Conservation (phyloP, 805 yeast genomes). For the Zygotorulaspora chibaensis region DNA sequence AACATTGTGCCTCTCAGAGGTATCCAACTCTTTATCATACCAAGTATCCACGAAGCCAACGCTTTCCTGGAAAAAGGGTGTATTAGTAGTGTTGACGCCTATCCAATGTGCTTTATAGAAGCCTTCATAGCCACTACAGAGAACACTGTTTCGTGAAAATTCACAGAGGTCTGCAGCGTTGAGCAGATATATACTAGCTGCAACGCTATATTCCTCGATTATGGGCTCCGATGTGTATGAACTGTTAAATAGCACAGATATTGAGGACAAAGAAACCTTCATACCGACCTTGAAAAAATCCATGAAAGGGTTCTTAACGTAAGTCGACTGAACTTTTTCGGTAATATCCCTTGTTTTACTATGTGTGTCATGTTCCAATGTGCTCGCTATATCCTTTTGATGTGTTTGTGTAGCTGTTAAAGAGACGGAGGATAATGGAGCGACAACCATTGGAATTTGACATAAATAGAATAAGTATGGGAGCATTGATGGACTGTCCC, state of each 20-base stretch:
- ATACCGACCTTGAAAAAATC: conserved; percentile 29
- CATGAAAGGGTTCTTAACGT: conserved; percentile 31
- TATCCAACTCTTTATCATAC: conserved; percentile 30
- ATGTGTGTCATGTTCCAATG: conserved; percentile 2
- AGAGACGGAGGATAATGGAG: conserved; percentile 33
- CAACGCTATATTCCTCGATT: conserved; percentile 35
- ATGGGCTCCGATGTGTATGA: conserved; percentile 34
- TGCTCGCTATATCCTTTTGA: conserved; percentile 4
- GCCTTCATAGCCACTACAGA: conserved; percentile 31
- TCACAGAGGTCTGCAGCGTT: conserved; percentile 35
- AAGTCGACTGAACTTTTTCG: conserved; percentile 16
- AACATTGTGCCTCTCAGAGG: conserved; percentile 32
- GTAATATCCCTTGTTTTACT: conserved; percentile 25
- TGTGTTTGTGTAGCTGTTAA: conserved; percentile 3
- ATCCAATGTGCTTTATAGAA: conserved; percentile 34
- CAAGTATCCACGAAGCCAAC: conserved; percentile 27
- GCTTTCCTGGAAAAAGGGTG: conserved; percentile 15
- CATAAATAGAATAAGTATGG: conserved; percentile 28
- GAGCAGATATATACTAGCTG: conserved; percentile 33
- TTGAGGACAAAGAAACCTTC: conserved; percentile 26
- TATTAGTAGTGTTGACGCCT: conserved; percentile 20
- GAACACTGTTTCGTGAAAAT: conserved; percentile 29
- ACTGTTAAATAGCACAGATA: conserved; percentile 29
- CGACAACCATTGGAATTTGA: conserved; percentile 29
- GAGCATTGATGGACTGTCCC: conserved; percentile 22